phyloP scores from a whole-genome alignment of 768 basidiomycete species.

The Paxillus ammoniavirescens region DNA sequence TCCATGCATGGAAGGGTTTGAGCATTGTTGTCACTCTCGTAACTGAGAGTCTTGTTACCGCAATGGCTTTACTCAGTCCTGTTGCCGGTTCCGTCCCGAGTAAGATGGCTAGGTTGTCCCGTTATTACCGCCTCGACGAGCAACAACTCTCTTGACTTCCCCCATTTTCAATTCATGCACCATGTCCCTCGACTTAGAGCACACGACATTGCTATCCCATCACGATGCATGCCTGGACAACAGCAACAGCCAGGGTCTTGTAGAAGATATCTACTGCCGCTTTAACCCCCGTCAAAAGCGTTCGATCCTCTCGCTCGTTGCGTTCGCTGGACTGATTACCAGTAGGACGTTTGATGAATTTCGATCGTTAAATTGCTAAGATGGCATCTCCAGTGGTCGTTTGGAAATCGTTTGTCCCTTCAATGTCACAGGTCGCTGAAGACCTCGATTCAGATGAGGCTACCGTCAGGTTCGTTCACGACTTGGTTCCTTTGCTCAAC shows the following conservation, averaged over 20 bases:
- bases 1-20: too few species aligned
- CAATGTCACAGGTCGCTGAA: constrained; percentile 62
- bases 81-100: too few species aligned
- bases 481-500: too few species aligned
- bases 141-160: neutral
- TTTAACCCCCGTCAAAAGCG: constrained; percentile 51
- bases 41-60: too few species aligned
- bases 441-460: constrained; percentile 56
- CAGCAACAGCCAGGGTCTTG: neutral
- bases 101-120: too few species aligned
- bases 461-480: constrained; percentile 46
- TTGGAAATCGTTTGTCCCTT: constrained; percentile 62
- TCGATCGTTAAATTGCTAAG: neutral
- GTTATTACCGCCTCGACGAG: neutral
- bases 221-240: neutral
- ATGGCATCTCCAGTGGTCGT: constrained; percentile 51
- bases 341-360: constrained; percentile 31
- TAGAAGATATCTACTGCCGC: constrained; percentile 21
- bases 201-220: neutral
- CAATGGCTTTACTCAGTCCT: too few species aligned
- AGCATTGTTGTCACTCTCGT: too few species aligned
- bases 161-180: neutral
- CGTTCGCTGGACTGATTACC: constrained; percentile 56
- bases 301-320: constrained; percentile 50
- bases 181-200: neutral